Evolutionary conservation across 331 rosid species (phyloP), one percentile per base, ranked within the genome.

Genomic region (Rhamnella rubrinervis): DNA sequence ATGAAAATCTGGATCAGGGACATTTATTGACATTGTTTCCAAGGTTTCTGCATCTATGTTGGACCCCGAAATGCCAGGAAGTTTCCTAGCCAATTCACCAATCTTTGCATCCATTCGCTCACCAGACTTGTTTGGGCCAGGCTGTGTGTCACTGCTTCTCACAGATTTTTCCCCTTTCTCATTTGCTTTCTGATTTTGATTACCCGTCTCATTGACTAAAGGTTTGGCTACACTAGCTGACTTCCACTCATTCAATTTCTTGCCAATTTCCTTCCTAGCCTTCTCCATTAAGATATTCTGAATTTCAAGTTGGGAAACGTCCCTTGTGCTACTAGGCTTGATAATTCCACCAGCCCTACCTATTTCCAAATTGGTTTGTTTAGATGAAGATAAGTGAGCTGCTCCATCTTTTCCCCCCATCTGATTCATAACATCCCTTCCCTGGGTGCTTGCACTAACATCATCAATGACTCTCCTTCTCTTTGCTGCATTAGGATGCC

Each of bases 1-100:
- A 57, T 80, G 80, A 66, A 80, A 80, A 75, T 80, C 84, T 2
- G 84, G 56, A 62, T 75, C 81, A 0, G 81, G 84, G 38, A 80
- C 84, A 63, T 59, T 57, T 49, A 80, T 72, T 1, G 78, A 55
- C 77, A 80, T 59, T 75, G 69, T 11, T 26, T 72, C 71, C 65
- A 64, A 53, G 55, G 71, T 61, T 67, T 63, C 75, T 28, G 68
- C 62, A 59, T 44, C 51, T 15, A 74, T 7, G 10, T 13, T 57
- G 58, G 35, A 70, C 53, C 70, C 55, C 49, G 78, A 72, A 47
- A 60, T 47, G 20, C 49, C 55, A n/a, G 71, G 25, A 72, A 14
- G 55, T 21, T 63, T 69, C 59, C 23, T 63, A 18, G 51, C 58
- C 40, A 31, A 13, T 44, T 59, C 63, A 19, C 61, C 79, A 65